phyloP scores from a whole-genome alignment of 192 early-diverging fungal genomes.

The Rhizophagus sp. region DNA sequence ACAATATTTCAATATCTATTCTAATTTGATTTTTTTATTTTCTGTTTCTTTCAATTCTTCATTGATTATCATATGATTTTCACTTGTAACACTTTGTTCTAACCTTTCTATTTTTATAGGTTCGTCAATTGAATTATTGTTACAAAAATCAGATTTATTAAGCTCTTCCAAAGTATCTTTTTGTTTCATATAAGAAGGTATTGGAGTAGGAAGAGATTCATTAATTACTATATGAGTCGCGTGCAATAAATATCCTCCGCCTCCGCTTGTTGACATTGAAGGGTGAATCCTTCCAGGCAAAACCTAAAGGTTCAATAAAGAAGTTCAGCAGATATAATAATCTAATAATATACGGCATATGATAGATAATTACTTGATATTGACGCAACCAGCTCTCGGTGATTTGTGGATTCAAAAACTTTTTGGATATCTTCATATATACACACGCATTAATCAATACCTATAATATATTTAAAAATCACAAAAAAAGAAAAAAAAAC shows the following conservation, averaged over 20 bases:
- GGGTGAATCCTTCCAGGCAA: constrained; percentile 81
- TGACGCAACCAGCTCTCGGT: constrained; percentile 92
- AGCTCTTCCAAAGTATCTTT: not conserved
- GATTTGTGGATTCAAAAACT: constrained; percentile 81
- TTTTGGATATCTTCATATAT: constrained; percentile 65
- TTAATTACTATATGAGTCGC: constrained; percentile 55
- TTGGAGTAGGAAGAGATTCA: constrained; percentile 10
- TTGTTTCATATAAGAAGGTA: constrained; percentile 14
- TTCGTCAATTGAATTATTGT: not conserved
- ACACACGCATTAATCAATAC: constrained; percentile 61
- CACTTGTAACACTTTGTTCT: not conserved
- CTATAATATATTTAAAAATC: constrained; percentile 53
- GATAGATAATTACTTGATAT: constrained; percentile 58
- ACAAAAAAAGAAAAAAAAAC: not conserved
- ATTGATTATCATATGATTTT: not conserved
- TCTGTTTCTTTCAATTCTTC: not conserved
- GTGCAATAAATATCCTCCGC: constrained; percentile 70
- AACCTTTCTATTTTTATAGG: not conserved
- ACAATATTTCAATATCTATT: not conserved
- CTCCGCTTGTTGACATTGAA: constrained; percentile 72
- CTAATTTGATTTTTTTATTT: not conserved
- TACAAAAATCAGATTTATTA: not conserved
- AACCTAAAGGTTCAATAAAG: constrained; percentile 37
- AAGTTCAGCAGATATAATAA: not conserved
- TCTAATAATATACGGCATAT: not conserved